Evolutionary conservation across 2,329 filamentous ascomycete species (phyloP).

Genomic region (Trichoderma koningii): DNA sequence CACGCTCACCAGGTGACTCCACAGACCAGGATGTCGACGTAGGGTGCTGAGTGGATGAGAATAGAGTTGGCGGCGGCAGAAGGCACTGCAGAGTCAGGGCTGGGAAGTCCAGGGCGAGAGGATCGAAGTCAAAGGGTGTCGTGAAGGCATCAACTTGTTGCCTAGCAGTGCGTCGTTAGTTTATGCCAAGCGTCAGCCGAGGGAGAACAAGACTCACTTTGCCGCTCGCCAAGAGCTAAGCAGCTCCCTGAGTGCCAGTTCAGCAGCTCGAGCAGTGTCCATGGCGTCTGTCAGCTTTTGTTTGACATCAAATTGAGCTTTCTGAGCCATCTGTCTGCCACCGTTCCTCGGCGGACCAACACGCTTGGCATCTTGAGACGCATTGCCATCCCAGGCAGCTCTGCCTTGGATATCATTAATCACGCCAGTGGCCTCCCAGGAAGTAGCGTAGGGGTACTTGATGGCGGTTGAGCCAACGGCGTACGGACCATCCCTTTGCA

Average conservation of each 20-base stretch:
- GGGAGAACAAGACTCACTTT: constrained; percentile 58
- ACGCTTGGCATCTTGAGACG: constrained; percentile 42
- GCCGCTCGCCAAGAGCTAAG: constrained; percentile 80
- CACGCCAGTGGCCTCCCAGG: constrained; percentile 76
- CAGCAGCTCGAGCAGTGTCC: constrained; percentile 80
- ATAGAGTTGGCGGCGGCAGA: constrained; percentile 76
- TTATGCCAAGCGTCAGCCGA: neutral
- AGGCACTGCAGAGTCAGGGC: constrained; percentile 81
- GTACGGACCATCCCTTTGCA: constrained; percentile 48
- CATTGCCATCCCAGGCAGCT: constrained; percentile 38
- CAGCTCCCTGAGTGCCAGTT: constrained; percentile 81
- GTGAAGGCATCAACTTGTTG: constrained; percentile 58
- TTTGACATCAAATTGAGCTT: constrained; percentile 64
- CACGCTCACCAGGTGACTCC: constrained; percentile 69
- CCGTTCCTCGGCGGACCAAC: constrained; percentile 45
- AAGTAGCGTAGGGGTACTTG: constrained; percentile 58
- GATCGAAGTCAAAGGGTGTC: constrained; percentile 76
- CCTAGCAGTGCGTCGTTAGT: constrained; percentile 41
- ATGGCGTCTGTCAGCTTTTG: constrained; percentile 67
- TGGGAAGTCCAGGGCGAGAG: constrained; percentile 82
- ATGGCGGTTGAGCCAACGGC: constrained; percentile 53
- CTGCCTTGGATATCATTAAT: constrained; percentile 70
- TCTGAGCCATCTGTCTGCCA: constrained; percentile 57
- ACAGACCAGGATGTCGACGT: constrained; percentile 81
- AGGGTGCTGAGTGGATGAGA: constrained; percentile 76